These are phyloP conservation scores for Moricandia arvensis DNA, from an alignment of 345 rosid genomes.

Conservation along the genomic window DNA sequence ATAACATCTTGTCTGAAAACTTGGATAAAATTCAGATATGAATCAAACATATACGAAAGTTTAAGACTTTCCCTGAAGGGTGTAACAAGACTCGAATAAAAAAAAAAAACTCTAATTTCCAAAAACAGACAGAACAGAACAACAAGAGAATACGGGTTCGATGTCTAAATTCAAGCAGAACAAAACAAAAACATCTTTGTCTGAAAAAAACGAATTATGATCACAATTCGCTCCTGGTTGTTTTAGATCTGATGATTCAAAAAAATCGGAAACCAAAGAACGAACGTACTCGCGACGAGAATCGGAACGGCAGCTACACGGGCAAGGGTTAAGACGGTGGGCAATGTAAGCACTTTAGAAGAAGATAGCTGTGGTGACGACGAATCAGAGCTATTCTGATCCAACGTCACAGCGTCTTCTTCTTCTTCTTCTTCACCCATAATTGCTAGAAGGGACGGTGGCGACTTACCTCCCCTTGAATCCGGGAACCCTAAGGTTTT, in stretches of 20 bases:
- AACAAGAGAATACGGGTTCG: not conserved
- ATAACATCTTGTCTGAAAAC: too few species aligned
- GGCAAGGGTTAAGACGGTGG: conserved; percentile 88
- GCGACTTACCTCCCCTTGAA: not conserved
- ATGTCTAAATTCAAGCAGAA: not conserved
- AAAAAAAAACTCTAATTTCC: not conserved
- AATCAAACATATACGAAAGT: not conserved
- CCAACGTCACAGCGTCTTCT: not conserved
- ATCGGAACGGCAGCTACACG: conserved; percentile 96
- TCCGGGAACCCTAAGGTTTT: not conserved
- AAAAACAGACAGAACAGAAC: not conserved
- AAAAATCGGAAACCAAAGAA: not conserved
- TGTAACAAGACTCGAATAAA: not conserved
- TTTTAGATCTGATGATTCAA: not conserved
- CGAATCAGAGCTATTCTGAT: conserved; percentile 12
- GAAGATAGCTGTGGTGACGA: conserved; percentile 35
- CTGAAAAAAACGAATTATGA: not conserved
- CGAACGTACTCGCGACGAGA: conserved; percentile 62
- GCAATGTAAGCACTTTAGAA: conserved; percentile 75
- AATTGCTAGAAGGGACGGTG: not conserved
- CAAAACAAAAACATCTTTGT: not conserved
- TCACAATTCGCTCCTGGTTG: not conserved
- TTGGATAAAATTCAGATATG: not conserved
- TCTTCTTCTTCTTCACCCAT: not conserved
- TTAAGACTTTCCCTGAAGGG: too few species aligned